Base-by-base conservation (phyloP, 1,284 basidiomycete species). In the Ceratobasidium sp. region DNA sequence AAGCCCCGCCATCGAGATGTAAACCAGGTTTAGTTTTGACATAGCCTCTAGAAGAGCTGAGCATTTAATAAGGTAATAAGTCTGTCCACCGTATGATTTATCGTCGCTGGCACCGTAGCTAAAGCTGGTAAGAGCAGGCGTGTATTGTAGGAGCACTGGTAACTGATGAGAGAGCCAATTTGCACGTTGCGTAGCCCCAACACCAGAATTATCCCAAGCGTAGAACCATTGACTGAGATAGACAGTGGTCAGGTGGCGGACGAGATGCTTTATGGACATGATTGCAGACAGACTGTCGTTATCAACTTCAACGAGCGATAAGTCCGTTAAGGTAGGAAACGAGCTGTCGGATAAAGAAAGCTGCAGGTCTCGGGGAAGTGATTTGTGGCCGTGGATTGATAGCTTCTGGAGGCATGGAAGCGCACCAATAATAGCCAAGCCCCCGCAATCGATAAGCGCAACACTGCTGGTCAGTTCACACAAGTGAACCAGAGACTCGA, bases 381-480 rank as follows among this genome's bases (percentile, higher is more conserved):
- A 53, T 0, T 27, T 22, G 45, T 29, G 45, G 2, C 45, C 54
- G 27, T 50, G 15, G 4, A 71, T 11, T 27, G 66, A 54, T 17
- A 71, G 66, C 14, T 11, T 31, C 17, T 59, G 22, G 17, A 71
- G 66, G 15, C 44, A 14, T 9, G 66, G 66, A 33, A 71, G 54
- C 17, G 14, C 7, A 6, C 54, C 66, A 19, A 71, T 53, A 19
- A 44, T 44, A 1, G 54, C 1, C 24, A 71, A 48, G 54, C 66
- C 66, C 8, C 17, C 41, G 0, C 54, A 8, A 54, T 29, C 27
- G 9, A 71, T 24, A 9, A 71, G 29, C 22, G 41, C 22, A 9
- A 71, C 33, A 29, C 66, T 50, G 44, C 33, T 71, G 17, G 44
- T 71, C 19, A 71, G 15, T 22, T 54, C 41, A 8, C 66, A 44